These are phyloP conservation scores for Stygiomarasmius scandens DNA, from an alignment of 1,284 basidiomycete species.

Conservation along the genomic window DNA sequence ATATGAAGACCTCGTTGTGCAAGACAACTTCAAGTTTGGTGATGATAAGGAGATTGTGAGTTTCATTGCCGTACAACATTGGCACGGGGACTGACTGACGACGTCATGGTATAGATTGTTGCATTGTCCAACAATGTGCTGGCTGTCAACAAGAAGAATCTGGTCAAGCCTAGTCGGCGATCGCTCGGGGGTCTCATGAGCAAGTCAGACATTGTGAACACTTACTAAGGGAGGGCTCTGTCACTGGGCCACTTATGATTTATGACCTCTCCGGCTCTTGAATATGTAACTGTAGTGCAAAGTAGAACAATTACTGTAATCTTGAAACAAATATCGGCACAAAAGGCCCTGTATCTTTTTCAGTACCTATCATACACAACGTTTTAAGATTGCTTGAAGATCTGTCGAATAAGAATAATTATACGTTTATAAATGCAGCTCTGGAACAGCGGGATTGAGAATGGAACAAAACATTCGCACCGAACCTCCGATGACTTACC, in stretches of 20 bases:
- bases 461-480: neutral
- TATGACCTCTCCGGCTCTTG: conserved; percentile 1
- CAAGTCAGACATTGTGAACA: conserved; percentile 69
- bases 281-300: neutral
- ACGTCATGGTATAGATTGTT: conserved; percentile 80
- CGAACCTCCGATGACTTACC: neutral
- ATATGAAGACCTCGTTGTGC: conserved; percentile 93
- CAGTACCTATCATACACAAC: neutral
- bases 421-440: neutral
- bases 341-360: neutral
- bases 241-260: conserved; percentile 5
- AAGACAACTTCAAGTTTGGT: conserved; percentile 95
- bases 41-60: conserved; percentile 93
- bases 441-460: neutral
- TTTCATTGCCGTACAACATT: conserved; percentile 18
- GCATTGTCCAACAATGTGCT: conserved; percentile 94
- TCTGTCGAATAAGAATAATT: neutral
- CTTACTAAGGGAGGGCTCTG: conserved; percentile 48
- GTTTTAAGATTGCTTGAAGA: neutral
- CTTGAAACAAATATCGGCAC: neutral
- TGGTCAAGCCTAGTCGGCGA: conserved; percentile 84
- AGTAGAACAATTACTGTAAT: neutral
- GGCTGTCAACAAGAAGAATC: conserved; percentile 90
- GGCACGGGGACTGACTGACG: neutral
- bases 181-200: conserved; percentile 63